phyloP scores from a whole-genome alignment of 164 flowering plant genomes.

The Saururus chinensis region DNA sequence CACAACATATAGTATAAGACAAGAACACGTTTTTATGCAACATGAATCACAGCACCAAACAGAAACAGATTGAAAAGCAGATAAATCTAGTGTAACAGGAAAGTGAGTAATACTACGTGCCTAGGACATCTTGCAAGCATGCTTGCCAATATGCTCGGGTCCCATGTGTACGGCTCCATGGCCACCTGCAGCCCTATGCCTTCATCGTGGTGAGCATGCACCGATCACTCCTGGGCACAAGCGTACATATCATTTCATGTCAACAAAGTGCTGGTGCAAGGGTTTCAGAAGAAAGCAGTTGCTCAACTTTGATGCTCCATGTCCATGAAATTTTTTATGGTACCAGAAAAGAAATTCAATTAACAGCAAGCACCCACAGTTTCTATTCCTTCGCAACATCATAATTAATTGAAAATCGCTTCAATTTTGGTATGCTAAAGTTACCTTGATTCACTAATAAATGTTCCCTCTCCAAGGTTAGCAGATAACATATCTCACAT shows the following conservation, averaged over 20 bases:
- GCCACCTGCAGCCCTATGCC: too few species aligned
- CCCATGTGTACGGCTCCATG: too few species aligned
- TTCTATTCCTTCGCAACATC: not conserved
- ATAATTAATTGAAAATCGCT: too few species aligned
- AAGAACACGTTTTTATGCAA: not conserved
- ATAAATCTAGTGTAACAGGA: not conserved
- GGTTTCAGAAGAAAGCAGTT: not conserved
- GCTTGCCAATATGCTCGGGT: too few species aligned
- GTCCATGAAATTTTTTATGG: not conserved
- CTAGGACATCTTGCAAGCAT: too few species aligned
- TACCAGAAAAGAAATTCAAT: not conserved
- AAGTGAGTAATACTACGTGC: not conserved
- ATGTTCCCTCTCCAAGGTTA: not conserved
- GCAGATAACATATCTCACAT: not conserved
- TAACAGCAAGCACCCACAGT: not conserved
- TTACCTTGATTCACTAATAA: too few species aligned
- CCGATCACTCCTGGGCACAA: too few species aligned
- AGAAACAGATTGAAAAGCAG: not conserved
- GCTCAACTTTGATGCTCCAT: not conserved
- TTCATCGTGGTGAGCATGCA: too few species aligned
- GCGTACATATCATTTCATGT: too few species aligned
- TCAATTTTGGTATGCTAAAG: too few species aligned
- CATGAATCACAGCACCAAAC: not conserved
- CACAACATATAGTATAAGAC: too few species aligned
- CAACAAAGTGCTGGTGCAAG: too few species aligned